Percentiles rank a stretch among this genome's conserved stretches.
These are phyloP conservation scores for Globisporangium orthogonon DNA, from an alignment of 352 stramenopile genomes.

Conservation along the genomic window DNA sequence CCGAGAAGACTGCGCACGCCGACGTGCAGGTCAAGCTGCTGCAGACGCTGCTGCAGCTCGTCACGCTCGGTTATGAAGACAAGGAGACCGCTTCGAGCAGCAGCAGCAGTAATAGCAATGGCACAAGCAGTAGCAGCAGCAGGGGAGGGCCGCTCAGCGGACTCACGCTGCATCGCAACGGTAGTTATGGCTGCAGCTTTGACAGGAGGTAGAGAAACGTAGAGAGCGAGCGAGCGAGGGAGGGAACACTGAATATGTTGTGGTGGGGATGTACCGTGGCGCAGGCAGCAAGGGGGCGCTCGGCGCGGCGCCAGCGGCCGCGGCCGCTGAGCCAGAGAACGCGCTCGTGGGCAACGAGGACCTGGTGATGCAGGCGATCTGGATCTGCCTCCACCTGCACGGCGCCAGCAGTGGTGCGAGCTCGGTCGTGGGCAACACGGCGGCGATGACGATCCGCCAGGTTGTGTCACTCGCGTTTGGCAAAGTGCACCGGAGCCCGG, in stretches of 20 bases:
- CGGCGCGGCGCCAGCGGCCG: neutral
- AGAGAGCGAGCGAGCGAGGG: too few species aligned
- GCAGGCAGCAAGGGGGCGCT: neutral
- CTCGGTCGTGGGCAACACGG: constrained; percentile 81
- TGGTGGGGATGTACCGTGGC: neutral
- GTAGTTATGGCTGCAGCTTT: neutral
- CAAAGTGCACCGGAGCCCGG: constrained; percentile 57
- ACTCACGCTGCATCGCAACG: constrained; percentile 16
- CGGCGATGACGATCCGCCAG: constrained; percentile 85
- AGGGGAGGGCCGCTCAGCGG: constrained; percentile 9
- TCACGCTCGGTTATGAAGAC: constrained; percentile 76
- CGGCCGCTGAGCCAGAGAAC: constrained; percentile 18
- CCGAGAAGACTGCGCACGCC: constrained; percentile 76
- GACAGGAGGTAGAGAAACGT: too few species aligned
- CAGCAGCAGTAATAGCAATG: neutral
- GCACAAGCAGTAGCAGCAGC: neutral
- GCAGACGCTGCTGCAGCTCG: constrained; percentile 83
- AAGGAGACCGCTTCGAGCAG: constrained; percentile 8
- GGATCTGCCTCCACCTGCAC: constrained; percentile 84
- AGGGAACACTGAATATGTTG: neutral
- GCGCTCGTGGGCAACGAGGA: constrained; percentile 77
- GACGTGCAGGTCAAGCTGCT: constrained; percentile 88
- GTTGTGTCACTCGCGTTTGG: constrained; percentile 84
- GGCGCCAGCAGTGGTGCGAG: constrained; percentile 60
- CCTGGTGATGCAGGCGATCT: constrained; percentile 83